These are phyloP conservation scores for Diddensiella transvaalensis DNA, from an alignment of 805 yeast species.

Conservation along the genomic window DNA sequence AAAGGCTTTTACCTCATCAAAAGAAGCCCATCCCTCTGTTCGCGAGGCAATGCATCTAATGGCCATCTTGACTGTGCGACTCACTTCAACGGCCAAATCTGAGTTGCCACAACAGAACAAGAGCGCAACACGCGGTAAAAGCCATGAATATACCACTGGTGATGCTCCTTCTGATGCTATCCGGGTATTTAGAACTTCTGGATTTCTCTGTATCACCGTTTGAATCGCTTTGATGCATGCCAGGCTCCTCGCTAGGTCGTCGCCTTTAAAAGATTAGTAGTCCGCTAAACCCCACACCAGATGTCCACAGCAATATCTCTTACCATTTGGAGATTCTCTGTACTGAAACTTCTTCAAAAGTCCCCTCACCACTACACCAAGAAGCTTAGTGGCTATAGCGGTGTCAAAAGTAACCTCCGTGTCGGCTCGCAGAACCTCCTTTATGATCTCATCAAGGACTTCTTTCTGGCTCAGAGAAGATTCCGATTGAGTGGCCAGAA, in stretches of 20 bases:
- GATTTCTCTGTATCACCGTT: not conserved
- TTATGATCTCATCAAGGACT: conserved; percentile 4
- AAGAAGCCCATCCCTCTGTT: not conserved
- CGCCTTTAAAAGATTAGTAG: no score
- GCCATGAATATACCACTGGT: not conserved
- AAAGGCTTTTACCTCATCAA: not conserved
- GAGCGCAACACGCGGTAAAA: not conserved
- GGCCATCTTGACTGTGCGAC: not conserved
- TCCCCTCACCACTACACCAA: conserved; percentile 5
- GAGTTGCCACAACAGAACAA: not conserved
- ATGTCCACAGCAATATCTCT: no score
- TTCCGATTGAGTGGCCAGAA: conserved; percentile 10
- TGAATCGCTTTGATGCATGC: not conserved
- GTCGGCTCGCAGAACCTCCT: conserved; percentile 4
- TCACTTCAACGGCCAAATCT: not conserved
- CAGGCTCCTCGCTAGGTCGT: no score
- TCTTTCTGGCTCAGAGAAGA: conserved; percentile 6
- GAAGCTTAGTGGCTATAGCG: conserved; percentile 5
- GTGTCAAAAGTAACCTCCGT: conserved; percentile 2
- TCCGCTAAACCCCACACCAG: no score
- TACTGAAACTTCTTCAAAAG: conserved; percentile 1
- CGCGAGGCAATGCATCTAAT: not conserved
- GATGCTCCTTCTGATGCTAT: not conserved
- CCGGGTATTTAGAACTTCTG: not conserved
- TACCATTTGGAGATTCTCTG: not conserved